Base-by-base conservation (phyloP, 139 green algal species). In the Tetradesmus lagerheimii region DNA sequence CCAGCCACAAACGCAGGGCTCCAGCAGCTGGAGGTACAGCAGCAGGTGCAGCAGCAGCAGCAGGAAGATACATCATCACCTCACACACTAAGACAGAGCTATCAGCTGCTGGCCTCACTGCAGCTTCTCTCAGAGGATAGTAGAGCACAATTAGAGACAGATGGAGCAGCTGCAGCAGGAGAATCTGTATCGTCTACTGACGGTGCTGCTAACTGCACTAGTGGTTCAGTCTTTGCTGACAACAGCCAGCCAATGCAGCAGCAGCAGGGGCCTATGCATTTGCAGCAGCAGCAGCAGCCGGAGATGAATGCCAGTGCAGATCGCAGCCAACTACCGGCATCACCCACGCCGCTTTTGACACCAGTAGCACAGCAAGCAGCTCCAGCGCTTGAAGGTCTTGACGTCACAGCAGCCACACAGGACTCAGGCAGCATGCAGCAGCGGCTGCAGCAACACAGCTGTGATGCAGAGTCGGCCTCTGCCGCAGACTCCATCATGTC, bases 1-100 rank as follows among this genome's bases (percentile, higher is more conserved):
- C 38, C 76, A 81, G 31, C 34, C 25, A 29, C 75, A 50, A 37
- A 38, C 11, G 76, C 76, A 82, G 76, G 76, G 29, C 67, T 41
- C 29, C 79, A 84, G 39, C 78, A 64, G 78, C 78, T 4, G 78
- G 27, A 84, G 78, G 20, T 23, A 6, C 78, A 66, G 78, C 78
- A 84, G 38, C 34, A 79, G n/a, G 8, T 79, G n/a, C 71, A 80
- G 75, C 75, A 80, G 75, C 75, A 78, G 67, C 9, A 41, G 67
- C 67, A 78, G 8, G n/a, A 78, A 11, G 67, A 41, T 78, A n/a
- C 25, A 6, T n/a, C 57, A 6, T 71, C 57, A n/a, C 57, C 57
- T 31, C 23, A 71, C 57, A 71, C 57, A 31, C 3, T 71, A 18
- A 71, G 23, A 18, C 20, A 71, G 57, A 71, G 57, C 57, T 71